These are phyloP conservation scores for Diaporthe batatas DNA, from an alignment of 2,329 filamentous ascomycete species.

Conservation along the genomic window DNA sequence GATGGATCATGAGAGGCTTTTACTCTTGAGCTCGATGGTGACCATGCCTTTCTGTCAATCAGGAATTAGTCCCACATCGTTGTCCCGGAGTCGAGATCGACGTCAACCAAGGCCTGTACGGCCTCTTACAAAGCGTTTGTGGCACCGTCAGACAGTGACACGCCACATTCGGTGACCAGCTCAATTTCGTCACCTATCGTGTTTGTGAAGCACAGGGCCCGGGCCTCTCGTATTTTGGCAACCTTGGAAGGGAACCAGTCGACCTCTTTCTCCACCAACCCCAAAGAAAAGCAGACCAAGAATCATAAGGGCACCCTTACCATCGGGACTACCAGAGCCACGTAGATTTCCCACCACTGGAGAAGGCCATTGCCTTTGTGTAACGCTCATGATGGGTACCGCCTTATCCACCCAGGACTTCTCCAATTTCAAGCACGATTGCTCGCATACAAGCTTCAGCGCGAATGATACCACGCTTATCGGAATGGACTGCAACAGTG, in stretches of 20 bases:
- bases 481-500: constrained; percentile 25
- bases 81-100: neutral
- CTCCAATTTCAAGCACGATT: constrained; percentile 36
- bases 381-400: neutral
- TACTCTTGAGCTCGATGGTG: no score
- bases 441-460: constrained; percentile 23
- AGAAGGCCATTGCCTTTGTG: no score
- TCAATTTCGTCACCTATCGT: neutral
- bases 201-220: neutral
- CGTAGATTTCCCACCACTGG: neutral
- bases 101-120: neutral
- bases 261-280: no score
- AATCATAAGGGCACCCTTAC: neutral
- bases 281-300: neutral
- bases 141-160: constrained; percentile 19
- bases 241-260: no score
- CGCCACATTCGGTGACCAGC: neutral
- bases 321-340: neutral
- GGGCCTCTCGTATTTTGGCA: neutral
- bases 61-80: neutral
- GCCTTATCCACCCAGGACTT: neutral
- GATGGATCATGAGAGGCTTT: no score
- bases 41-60: no score
- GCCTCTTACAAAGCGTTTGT: neutral
- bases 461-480: constrained; percentile 20